Percentiles rank a stretch among this genome's conserved stretches.
Evolutionary conservation across 306 rosid genomes (phyloP).

Genomic region (Cucurbita ficifolia): DNA sequence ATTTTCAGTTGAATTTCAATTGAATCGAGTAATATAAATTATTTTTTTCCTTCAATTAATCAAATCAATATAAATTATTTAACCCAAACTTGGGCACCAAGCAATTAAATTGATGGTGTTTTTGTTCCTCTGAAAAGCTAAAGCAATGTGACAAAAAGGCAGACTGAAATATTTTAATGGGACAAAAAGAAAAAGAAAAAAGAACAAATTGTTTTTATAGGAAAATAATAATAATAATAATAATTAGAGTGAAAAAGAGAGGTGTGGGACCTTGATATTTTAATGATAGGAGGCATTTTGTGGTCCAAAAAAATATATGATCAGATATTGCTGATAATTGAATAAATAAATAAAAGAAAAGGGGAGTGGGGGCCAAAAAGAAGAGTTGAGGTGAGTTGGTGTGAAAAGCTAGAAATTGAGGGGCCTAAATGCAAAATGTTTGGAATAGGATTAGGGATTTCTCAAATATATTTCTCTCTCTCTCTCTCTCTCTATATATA

Average conservation of each 20-base stretch:
- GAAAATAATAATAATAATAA: neutral
- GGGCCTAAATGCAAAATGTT: neutral
- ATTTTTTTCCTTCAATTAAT: neutral
- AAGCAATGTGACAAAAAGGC: neutral
- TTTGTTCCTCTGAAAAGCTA: neutral
- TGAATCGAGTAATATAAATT: too few species aligned
- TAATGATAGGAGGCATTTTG: neutral
- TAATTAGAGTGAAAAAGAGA: constrained; percentile 2
- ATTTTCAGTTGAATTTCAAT: too few species aligned
- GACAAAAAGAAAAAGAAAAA: neutral
- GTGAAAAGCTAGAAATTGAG: neutral
- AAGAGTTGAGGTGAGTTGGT: neutral
- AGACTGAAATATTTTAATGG: neutral
- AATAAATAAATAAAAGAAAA: neutral
- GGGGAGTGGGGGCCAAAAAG: neutral
- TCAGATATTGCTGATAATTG: neutral
- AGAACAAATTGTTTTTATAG: too few species aligned
- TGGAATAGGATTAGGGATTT: neutral
- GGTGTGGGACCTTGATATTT: neutral
- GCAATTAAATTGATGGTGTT: neutral
- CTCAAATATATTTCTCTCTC: too few species aligned
- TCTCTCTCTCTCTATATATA: too few species aligned
- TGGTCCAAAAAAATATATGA: neutral
- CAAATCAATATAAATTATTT: neutral
- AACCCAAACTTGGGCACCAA: neutral